Base-by-base conservation (phyloP, 2,329 filamentous ascomycete genomes). In the Colletotrichum sojae region DNA sequence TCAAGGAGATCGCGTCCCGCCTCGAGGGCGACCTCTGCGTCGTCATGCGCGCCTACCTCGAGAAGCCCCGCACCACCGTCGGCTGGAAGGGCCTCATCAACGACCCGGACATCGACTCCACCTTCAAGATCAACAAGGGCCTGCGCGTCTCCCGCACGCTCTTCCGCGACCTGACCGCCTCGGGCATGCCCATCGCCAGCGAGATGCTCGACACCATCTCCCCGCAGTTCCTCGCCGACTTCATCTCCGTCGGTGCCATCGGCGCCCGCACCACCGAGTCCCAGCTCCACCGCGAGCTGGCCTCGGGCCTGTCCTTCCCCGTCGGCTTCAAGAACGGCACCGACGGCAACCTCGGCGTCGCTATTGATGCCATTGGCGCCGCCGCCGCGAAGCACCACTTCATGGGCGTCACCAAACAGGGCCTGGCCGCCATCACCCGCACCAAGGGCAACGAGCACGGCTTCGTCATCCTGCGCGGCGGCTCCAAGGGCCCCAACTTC, bases 311-410 rank as follows among this genome's bases (percentile, higher is more conserved):
- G 62, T 97, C 94, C 67, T 98, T 98, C 91, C 96, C 96, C 22
- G 95, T 99, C 73, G 96, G 96, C 69, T 99, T 98, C 92, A 99
- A 99, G 90, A 99, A 99, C 83, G 96, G 96, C 71, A 99, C 96
- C 25, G 96, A 99, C 77, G 96, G 96, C 49, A 94, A 92, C 75
- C 85, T 99, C 65, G 90, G 90, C 31, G 95, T 98, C 20, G 95
- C 95, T 20, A 97, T 98, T 76, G 96, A 99, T 79, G 96, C 96
- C 40, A 98, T 98, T 79, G 96, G 95, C 69, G 91, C 93, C 36
- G 93, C 92, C 1, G 90, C 91, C 67, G 87, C 92, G n/a, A 91
- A 89, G 81, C 96, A 99, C 82, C 95, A 98, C 85, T 99, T 99
- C 87, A 92, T 99, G 87, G 95, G 95, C 82, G 96, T 99, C 57